Percentiles rank a stretch among this genome's conserved stretches.
Evolutionary conservation across 495 filamentous ascomycete genomes (phyloP).

Genomic region (Terfezia boudieri): DNA sequence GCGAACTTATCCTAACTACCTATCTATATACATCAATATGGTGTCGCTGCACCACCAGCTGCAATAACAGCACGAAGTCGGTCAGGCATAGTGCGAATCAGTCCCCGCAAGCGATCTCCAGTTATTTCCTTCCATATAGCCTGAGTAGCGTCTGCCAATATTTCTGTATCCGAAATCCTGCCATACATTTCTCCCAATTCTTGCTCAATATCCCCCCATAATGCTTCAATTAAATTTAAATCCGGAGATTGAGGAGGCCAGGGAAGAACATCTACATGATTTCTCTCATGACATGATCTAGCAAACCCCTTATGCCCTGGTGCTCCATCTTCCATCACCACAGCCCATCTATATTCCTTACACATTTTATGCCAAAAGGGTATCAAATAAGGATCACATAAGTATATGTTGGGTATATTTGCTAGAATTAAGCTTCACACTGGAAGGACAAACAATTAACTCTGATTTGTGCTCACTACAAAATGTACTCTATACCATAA

Average conservation of each 20-base stretch:
- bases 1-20: no score
- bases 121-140: no score
- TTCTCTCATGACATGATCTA: neutral
- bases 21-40: neutral
- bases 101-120: no score
- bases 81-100: no score
- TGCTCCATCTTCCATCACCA: slow-evolving; percentile 6
- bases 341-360: slow-evolving; percentile 5
- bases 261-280: neutral
- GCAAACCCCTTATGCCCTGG: slow-evolving; percentile 3
- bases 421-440: slow-evolving; percentile 3
- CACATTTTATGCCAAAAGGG: slow-evolving; percentile 6
- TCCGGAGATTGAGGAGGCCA: slow-evolving; percentile 5
- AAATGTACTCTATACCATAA: slow-evolving; percentile 6
- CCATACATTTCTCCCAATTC: no score
- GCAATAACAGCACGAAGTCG: no score
- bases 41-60: no score
- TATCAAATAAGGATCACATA: slow-evolving; percentile 5
- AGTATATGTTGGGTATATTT: neutral
- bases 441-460: neutral
- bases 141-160: no score
- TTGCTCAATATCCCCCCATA: neutral
- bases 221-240: slow-evolving; percentile 7
- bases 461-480: slow-evolving; percentile 4
- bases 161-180: no score